Base-by-base conservation (phyloP, 78 protist species). In the Neovahlkampfia damariscottae region DNA sequence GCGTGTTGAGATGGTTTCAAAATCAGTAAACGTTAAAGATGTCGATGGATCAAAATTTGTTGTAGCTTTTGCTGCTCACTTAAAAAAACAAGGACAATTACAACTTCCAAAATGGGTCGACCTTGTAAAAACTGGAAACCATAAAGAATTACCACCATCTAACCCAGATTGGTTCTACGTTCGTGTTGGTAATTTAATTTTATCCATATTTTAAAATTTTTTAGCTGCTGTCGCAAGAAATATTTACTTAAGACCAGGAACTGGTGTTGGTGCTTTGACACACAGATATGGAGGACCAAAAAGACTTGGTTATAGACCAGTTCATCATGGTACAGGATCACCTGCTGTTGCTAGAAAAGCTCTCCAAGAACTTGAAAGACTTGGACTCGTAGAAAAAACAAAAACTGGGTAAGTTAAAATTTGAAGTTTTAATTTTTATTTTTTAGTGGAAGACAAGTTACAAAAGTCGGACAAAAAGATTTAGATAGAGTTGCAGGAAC, bases 151-250 rank as follows among this genome's bases (percentile, higher is more conserved):
- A 50, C 91, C 94, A 28, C 99, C 99, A 9, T 40, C 79, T 30
- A 87, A 97, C 89, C 93, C 95, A 36, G 97, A 95, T 83, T 97
- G 98, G 98, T 94, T 78, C 86, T 97, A 84, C 95, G 72, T 89
- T 76, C 93, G 99, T 41, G 74, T 82, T 38, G 94, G 92, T 88
- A 10, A 10, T 27, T 8, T 50, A 41, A 30, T 10, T 36, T 40
- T 1, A 50, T 2, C 40, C 30, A 2, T 78, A 3, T 5, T 4
- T 31, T 36, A 38, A 2, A 6, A 5, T 7, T 1, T 31, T 5
- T 1, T 82, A 36, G 96, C 94, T 2, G 39, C 96, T 66, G 78
- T 93, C 37, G 91, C 90, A 35, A 89, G 96, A 50, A 69, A 40
- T 9, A 37, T 93, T 30, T 93, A 93, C 88, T 0, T 90, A 74